Evolutionary conservation across 2,329 filamentous ascomycete species (phyloP).

Genomic region (Colletotrichum sp.): DNA sequence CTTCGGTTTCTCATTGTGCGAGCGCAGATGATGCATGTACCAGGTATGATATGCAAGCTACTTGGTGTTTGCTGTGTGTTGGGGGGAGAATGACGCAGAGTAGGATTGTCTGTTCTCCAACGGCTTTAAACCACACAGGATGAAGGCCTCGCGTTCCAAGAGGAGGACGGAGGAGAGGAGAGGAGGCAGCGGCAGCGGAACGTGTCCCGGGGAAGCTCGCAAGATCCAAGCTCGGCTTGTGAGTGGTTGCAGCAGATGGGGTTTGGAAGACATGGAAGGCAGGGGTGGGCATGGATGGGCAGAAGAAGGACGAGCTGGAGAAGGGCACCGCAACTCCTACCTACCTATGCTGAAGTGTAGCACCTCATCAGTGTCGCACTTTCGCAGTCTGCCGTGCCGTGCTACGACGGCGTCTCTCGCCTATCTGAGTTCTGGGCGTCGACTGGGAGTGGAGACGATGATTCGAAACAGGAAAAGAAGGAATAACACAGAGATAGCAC

Average conservation of each 20-base stretch:
- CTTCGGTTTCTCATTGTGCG: not conserved
- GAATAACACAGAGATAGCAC: not conserved
- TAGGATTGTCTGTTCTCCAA: not conserved
- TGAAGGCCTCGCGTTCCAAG: not conserved
- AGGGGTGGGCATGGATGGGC: not conserved
- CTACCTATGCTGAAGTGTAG: not conserved
- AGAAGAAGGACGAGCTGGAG: not conserved
- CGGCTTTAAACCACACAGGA: not conserved
- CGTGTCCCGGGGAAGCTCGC: not conserved
- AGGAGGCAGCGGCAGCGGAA: not conserved
- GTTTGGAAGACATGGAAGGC: not conserved
- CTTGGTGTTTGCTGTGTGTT: not conserved
- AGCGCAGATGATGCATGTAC: not conserved
- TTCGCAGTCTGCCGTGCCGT: not conserved
- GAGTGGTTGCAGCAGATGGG: not conserved
- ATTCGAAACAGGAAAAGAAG: constrained; percentile 15
- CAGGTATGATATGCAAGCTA: not conserved
- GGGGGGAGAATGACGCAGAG: not conserved
- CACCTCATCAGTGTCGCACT: not conserved
- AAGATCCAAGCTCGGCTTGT: not conserved
- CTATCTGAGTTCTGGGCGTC: constrained; percentile 10
- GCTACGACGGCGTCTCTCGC: not conserved
- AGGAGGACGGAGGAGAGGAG: not conserved
- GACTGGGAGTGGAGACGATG: not conserved
- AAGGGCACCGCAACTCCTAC: not conserved